Evolutionary conservation across 1,284 basidiomycete genomes (phyloP).

Genomic region (Cutaneotrichosporon sp.): DNA sequence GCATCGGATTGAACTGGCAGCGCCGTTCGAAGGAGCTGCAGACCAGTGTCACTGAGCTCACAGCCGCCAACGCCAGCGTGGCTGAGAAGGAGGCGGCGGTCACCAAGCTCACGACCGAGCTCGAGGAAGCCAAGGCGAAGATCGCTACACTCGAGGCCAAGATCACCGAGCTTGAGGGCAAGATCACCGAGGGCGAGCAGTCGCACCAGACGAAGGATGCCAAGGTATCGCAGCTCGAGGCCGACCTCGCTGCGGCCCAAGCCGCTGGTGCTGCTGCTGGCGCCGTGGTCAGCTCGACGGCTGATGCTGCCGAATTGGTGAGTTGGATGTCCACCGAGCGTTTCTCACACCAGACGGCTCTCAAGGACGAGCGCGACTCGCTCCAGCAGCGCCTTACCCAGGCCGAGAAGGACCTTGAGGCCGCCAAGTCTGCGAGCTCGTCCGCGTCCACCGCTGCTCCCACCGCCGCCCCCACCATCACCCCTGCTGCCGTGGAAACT

Average conservation of each 20-base stretch:
- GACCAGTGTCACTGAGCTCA: slow-evolving; percentile 1
- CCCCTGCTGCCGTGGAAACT: too few relatives aligned
- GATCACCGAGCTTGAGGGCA: slow-evolving; percentile 37
- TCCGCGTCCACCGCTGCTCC: not conserved
- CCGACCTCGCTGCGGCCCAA: slow-evolving; percentile 35
- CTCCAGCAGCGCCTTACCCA: slow-evolving; percentile 38
- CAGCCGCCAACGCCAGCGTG: slow-evolving; percentile 4
- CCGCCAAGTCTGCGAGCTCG: slow-evolving; percentile 29
- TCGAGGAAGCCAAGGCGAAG: slow-evolving; percentile 34
- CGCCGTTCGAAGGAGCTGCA: slow-evolving; percentile 30
- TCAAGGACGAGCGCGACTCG: slow-evolving; percentile 37
- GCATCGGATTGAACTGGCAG: slow-evolving; percentile 46
- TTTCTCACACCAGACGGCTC: slow-evolving; percentile 14
- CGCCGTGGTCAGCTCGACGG: not conserved
- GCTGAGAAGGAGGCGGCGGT: slow-evolving; percentile 34
- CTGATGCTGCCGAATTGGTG: slow-evolving; percentile 30
- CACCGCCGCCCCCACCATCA: too few relatives aligned
- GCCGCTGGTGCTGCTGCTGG: slow-evolving; percentile 5
- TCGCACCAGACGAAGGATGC: slow-evolving; percentile 31
- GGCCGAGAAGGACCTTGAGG: slow-evolving; percentile 42
- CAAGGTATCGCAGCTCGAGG: slow-evolving; percentile 37
- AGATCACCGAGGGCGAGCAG: slow-evolving; percentile 30
- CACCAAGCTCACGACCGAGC: slow-evolving; percentile 28
- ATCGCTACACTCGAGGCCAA: slow-evolving; percentile 39
- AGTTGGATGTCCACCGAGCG: slow-evolving; percentile 7